phyloP scores from a whole-genome alignment of 371 early-diverging fungal species.

The Funneliformis caledonium region DNA sequence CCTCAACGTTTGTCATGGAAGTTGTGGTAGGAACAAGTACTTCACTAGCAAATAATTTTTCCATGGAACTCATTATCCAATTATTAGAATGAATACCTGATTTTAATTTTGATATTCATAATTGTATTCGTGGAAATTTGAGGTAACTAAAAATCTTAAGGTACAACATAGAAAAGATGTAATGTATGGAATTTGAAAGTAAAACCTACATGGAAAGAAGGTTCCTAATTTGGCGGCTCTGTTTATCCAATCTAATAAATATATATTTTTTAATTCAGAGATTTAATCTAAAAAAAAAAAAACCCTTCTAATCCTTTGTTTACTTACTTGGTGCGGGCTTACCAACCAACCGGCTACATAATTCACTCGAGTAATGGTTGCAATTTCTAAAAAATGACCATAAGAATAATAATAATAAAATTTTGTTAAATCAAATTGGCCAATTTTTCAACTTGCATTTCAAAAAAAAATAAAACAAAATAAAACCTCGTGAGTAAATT shows the following conservation, averaged over 20 bases:
- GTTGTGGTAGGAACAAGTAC: not conserved
- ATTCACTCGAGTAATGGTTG: constrained; percentile 67
- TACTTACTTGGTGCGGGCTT: constrained; percentile 56
- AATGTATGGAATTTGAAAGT: constrained; percentile 2
- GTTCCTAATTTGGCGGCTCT: constrained; percentile 69
- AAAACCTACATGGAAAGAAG: constrained; percentile 62
- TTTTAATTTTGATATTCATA: not conserved
- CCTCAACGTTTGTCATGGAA: not conserved
- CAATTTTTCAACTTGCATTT: not conserved
- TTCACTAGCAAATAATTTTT: not conserved
- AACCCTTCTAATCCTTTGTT: not conserved
- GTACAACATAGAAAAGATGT: not conserved
- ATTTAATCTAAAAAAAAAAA: not conserved
- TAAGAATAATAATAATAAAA: not conserved
- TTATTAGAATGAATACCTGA: not conserved
- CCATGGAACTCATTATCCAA: constrained; percentile 8
- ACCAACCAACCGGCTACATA: constrained; percentile 58
- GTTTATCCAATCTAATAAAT: constrained; percentile 61
- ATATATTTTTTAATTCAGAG: not conserved
- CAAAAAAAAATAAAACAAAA: not conserved
- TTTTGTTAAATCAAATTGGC: not conserved
- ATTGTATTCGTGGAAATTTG: not conserved
- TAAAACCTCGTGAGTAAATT: constrained; percentile 62
- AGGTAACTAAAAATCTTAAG: not conserved
- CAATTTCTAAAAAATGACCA: constrained; percentile 57